Conservation (phyloP, 1,284 basidiomycete species). For the Leccinum subatratum region DNA sequence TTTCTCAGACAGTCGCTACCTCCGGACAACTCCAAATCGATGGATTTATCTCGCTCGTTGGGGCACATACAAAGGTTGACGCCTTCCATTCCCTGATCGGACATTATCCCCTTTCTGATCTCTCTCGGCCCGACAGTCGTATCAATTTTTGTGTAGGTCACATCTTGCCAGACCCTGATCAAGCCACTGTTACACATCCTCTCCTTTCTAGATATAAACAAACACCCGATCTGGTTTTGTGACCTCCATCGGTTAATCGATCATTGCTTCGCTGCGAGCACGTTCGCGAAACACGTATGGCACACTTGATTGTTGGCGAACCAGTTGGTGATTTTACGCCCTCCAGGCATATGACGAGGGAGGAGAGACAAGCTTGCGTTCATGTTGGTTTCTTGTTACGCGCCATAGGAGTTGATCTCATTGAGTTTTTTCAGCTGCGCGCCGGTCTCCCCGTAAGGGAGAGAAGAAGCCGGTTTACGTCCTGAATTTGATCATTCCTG, state of each 20-base stretch:
- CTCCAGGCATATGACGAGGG: slow-evolving; percentile 59
- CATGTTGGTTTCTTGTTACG: slow-evolving; percentile 37
- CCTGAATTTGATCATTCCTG: slow-evolving; percentile 65
- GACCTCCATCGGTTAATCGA: slow-evolving; percentile 73
- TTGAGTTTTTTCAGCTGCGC: slow-evolving; percentile 37
- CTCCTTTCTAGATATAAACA: slow-evolving; percentile 66
- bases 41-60: slow-evolving; percentile 79
- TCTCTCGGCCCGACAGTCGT: slow-evolving; percentile 43
- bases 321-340: slow-evolving; percentile 1
- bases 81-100: slow-evolving; percentile 17
- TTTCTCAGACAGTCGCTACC: slow-evolving; percentile 41
- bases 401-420: slow-evolving; percentile 15
- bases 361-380: slow-evolving; percentile 44
- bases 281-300: slow-evolving; percentile 66
- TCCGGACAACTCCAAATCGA: slow-evolving; percentile 54
- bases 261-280: slow-evolving; percentile 58
- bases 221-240: slow-evolving; percentile 63
- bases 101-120: slow-evolving; percentile 18
- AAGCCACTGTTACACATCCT: slow-evolving; percentile 2
- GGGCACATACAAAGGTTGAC: slow-evolving; percentile 66
- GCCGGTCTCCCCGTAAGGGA: slow-evolving; percentile 69
- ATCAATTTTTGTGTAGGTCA: slow-evolving; percentile 76
- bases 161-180: slow-evolving; percentile 9
- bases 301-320: slow-evolving; percentile 14
- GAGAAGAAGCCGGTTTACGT: slow-evolving; percentile 80